Conservation (phyloP, 345 rosid genomes). For the Salix purpurea region DNA sequence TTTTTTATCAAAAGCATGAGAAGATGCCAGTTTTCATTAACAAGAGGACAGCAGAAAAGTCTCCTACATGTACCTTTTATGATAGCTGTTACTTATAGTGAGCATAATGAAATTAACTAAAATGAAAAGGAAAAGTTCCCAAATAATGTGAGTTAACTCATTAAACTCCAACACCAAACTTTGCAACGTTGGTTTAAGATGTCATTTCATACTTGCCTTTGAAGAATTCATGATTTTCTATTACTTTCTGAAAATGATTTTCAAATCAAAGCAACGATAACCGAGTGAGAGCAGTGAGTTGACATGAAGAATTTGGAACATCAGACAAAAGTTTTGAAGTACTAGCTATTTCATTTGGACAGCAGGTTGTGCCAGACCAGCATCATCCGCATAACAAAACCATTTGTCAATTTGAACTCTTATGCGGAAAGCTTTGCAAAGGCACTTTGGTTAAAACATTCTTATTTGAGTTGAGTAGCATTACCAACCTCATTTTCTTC, state of each 20-base stretch:
- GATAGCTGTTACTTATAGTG: not conserved
- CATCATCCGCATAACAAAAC: not conserved
- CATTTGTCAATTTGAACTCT: not conserved
- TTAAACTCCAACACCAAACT: not conserved
- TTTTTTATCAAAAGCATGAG: not conserved
- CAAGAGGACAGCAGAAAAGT: not conserved
- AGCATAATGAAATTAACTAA: not conserved
- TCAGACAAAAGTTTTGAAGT: not conserved
- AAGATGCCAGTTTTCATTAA: not conserved
- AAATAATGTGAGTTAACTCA: not conserved
- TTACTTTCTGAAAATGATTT: not conserved
- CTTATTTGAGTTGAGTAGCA: conserved; percentile 13
- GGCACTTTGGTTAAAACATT: not conserved
- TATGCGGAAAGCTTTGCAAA: not conserved
- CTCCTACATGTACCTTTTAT: not conserved
- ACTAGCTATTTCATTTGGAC: not conserved
- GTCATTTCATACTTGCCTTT: not conserved
- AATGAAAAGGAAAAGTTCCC: not conserved
- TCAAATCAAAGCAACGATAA: not conserved
- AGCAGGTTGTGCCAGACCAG: not conserved
- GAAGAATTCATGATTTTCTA: not conserved
- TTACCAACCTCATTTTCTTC: conserved; percentile 31
- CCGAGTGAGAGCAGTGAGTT: not conserved
- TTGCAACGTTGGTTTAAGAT: not conserved
- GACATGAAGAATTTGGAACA: not conserved